These are phyloP conservation scores for Saccharum hybrid DNA, from an alignment of 202 grass and related monocot genomes.

Conservation along the genomic window DNA sequence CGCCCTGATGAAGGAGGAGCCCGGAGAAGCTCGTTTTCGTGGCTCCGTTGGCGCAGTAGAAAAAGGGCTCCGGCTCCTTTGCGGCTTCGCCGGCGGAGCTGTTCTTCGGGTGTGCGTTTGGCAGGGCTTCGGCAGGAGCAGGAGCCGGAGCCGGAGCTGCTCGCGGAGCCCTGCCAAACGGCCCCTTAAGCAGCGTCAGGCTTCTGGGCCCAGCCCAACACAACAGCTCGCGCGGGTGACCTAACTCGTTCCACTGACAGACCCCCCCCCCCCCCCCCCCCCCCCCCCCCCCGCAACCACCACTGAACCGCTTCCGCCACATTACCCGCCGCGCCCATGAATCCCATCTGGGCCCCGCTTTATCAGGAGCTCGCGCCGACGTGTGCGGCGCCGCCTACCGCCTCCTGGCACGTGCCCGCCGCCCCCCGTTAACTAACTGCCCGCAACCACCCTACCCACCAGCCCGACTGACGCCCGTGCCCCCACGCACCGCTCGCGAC, in stretches of 20 bases:
- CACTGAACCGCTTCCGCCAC: constrained; percentile 55
- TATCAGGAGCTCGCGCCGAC: constrained; percentile 30
- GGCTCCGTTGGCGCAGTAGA: no score
- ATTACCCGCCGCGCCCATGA: constrained; percentile 5
- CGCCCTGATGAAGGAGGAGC: no score
- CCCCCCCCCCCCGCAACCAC: constrained; percentile 49
- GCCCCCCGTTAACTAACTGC: constrained; percentile 32
- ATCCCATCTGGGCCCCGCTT: constrained; percentile 40
- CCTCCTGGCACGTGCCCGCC: constrained; percentile 53
- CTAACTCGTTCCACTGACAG: constrained; percentile 45
- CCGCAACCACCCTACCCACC: not conserved
- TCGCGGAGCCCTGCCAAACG: no score
- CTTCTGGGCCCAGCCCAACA: not conserved
- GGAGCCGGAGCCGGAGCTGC: no score
- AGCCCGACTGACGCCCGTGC: not conserved
- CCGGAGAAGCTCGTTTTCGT: no score
- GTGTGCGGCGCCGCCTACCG: constrained; percentile 49
- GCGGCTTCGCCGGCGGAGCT: no score
- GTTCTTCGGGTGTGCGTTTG: no score
- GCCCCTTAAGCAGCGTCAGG: not conserved
- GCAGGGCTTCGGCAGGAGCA: no score
- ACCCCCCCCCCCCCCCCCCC: no score
- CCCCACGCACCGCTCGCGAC: not conserved
- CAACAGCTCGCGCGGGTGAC: constrained; percentile 34
- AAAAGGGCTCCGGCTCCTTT: no score